A percentile compares a stretch with the other conserved stretches of the same genome.
Conservation (phyloP, 257 asterid genomes). For the Solanum rostratum region DNA sequence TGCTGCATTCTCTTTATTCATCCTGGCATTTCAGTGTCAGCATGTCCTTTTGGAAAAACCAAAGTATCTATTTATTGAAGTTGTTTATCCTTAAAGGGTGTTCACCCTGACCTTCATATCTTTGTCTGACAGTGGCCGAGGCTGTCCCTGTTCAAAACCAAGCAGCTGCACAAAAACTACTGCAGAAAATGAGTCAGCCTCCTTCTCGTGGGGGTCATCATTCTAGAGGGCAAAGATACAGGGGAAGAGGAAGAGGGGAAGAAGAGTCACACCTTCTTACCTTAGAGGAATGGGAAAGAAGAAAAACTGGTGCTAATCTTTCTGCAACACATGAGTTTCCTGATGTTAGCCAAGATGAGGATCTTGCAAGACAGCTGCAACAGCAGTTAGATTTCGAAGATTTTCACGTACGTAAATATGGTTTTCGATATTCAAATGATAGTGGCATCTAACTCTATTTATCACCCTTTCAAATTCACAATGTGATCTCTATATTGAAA, state of each 20-base stretch:
- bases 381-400: conserved; percentile 72
- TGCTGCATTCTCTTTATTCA: neutral
- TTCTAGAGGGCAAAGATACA: conserved; percentile 38
- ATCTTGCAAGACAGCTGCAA: conserved; percentile 76
- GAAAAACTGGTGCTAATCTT: conserved; percentile 34
- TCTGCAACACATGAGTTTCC: conserved; percentile 17
- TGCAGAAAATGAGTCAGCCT: conserved; percentile 58
- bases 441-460: neutral
- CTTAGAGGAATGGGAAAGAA: conserved; percentile 82
- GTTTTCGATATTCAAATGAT: neutral
- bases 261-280: conserved; percentile 54
- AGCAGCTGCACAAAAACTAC: conserved; percentile 85
- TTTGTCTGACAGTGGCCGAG: conserved; percentile 44
- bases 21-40: neutral
- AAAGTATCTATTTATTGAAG: neutral
- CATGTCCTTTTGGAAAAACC: neutral
- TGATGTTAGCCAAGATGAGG: conserved; percentile 54
- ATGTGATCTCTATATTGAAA: neutral
- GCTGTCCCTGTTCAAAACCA: conserved; percentile 77
- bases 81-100: neutral
- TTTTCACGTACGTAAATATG: conserved; percentile 31
- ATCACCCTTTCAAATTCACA: neutral
- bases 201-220: conserved; percentile 23
- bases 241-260: conserved; percentile 33
- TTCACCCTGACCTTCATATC: neutral